Conservation (phyloP, 345 rosid species). For the Pseudoturritis turrita region DNA sequence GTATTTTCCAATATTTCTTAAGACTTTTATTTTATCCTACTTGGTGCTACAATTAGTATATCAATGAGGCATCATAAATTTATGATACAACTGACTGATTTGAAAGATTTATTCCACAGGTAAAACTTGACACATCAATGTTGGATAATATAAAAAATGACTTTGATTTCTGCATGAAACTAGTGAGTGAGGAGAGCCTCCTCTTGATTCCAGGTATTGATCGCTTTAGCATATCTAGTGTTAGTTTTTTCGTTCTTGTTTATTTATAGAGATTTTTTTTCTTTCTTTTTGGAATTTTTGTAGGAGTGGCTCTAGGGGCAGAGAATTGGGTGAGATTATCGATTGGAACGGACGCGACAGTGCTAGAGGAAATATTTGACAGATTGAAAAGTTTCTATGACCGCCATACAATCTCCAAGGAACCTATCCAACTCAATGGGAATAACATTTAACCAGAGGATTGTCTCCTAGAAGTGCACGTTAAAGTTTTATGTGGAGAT, state of each 20-base stretch:
- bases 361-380: constrained; percentile 44
- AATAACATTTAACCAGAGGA: neutral
- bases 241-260: no score
- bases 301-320: constrained; percentile 46
- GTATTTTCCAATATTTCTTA: constrained; percentile 26
- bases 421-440: neutral
- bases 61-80: neutral
- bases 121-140: constrained; percentile 41
- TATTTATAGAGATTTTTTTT: no score
- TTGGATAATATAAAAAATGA: constrained; percentile 49
- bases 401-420: constrained; percentile 26
- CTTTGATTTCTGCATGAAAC: constrained; percentile 46
- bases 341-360: constrained; percentile 39
- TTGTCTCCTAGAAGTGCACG: no score
- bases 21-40: no score
- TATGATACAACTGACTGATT: neutral
- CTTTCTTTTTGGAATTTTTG: neutral
- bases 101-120: constrained; percentile 22
- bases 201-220: constrained; percentile 49
- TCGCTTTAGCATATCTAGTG: constrained; percentile 1
- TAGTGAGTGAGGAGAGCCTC: constrained; percentile 54
- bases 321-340: constrained; percentile 57
- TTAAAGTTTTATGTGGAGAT: no score
- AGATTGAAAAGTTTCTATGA: constrained; percentile 47
- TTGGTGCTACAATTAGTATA: no score